Percentiles rank a stretch among this genome's conserved stretches.
phyloP scores from a whole-genome alignment of 1,284 basidiomycete species.

The Leccinum subatratum region DNA sequence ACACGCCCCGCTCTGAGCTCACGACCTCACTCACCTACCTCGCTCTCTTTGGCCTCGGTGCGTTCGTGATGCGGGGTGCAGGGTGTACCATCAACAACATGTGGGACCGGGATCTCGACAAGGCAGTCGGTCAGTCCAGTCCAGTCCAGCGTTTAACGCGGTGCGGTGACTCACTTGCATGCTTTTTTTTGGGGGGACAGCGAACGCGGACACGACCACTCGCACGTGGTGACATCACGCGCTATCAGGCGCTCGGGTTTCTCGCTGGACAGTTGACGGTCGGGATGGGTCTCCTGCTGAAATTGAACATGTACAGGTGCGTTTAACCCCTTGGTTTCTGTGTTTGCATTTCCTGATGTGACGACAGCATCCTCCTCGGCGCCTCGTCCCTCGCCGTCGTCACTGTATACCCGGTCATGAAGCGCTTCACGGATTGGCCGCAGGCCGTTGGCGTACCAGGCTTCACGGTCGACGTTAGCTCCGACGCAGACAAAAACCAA shows the following conservation, averaged over 20 bases:
- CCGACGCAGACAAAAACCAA: too few species aligned
- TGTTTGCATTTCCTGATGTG: neutral
- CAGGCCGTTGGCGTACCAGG: slow-evolving; percentile 52
- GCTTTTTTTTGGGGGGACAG: neutral
- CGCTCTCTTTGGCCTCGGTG: slow-evolving; percentile 83
- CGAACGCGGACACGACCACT: slow-evolving; percentile 54
- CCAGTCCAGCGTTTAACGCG: slow-evolving; percentile 9
- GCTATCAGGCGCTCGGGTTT: slow-evolving; percentile 75
- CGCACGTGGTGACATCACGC: slow-evolving; percentile 78
- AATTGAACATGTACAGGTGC: slow-evolving; percentile 93
- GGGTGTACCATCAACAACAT: slow-evolving; percentile 99
- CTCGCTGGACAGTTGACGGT: slow-evolving; percentile 79
- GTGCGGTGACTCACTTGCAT: too few species aligned
- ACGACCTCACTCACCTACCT: slow-evolving; percentile 72
- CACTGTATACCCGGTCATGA: slow-evolving; percentile 93
- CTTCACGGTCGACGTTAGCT: too few species aligned
- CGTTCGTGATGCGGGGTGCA: slow-evolving; percentile 94
- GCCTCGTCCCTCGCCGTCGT: slow-evolving; percentile 88
- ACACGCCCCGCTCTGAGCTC: slow-evolving; percentile 46
- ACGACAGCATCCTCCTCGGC: slow-evolving; percentile 78
- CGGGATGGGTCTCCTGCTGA: slow-evolving; percentile 86
- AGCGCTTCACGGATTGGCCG: slow-evolving; percentile 95
- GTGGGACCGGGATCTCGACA: slow-evolving; percentile 94
- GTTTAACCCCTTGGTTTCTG: neutral
- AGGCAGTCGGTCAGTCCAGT: slow-evolving; percentile 72